Base-by-base conservation (phyloP, 805 yeast genomes). In the Nakazawaea holstii region DNA sequence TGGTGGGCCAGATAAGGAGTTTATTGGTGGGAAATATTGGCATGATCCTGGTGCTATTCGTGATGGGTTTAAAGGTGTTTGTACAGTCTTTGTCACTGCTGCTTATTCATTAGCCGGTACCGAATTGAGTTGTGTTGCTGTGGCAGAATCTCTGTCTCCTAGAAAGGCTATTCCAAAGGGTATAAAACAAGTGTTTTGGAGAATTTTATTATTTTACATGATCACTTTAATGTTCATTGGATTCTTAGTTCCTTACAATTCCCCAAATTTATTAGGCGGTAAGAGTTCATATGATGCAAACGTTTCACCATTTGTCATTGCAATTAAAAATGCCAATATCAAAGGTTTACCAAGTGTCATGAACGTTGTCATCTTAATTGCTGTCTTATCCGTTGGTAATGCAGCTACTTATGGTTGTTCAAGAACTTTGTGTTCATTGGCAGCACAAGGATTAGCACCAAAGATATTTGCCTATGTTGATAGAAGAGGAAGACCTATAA, bases 171-270 rank as follows among this genome's bases (percentile, higher is more conserved):
- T 85, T 47, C 94, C 92, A 33, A 73, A 74, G 43, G 91, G 92
- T 38, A 79, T 84, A 50, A 86, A 85, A 64, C 91, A 87, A 67
- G 88, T 85, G 3, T 84, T 87, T 67, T 86, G 92, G 91, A 75
- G 94, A 66, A 82, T 87, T 49, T 67, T 82, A 13, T 62, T 84
- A 54, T 86, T 87, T 60, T 87, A 87, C 67, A 71, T 87, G 61
- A 52, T 75, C 66, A 60, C 80, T 66, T 48, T 70, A 74, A 54
- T 77, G 72, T 55, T 71, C 48, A 65, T 71, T 33, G 84, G 90
- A 38, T 78, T 85, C 55, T 69, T 87, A 49, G 92, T 87, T n/a
- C 91, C 92, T 13, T 84, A 73, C 59, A 69, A 68, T 49, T 76
- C 79, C 50, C 55, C 60, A 1, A 63, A 77, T 51, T 69, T 84